Evolutionary conservation across 2,329 filamentous ascomycete genomes (phyloP).

Genomic region (Exophiala sp.): DNA sequence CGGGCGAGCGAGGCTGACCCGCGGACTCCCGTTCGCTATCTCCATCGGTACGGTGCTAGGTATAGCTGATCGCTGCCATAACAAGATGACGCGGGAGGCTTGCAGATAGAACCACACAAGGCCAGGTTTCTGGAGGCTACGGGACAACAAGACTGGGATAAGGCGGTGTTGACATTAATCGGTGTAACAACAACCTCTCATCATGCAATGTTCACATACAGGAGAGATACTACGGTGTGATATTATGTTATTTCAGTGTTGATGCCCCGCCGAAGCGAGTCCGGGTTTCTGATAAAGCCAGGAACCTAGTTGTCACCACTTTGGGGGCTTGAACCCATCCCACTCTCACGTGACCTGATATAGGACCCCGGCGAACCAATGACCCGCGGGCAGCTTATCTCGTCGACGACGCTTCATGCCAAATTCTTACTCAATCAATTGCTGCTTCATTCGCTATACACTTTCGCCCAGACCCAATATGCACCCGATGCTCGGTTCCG

Average conservation of each 20-base stretch:
- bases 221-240: too few species aligned
- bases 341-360: neutral
- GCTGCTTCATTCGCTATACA: constrained; percentile 17
- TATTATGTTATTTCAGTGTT: neutral
- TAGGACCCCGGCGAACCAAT: constrained; percentile 3
- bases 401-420: constrained; percentile 7
- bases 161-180: too few species aligned
- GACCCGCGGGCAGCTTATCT: constrained; percentile 17
- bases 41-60: constrained; percentile 44
- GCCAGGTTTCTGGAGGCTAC: too few species aligned
- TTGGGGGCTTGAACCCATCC: too few species aligned
- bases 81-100: constrained; percentile 3
- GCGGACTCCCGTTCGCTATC: constrained; percentile 28
- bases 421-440: constrained; percentile 28
- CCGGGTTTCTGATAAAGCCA: neutral
- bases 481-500: constrained; percentile 2
- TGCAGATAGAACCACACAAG: neutral
- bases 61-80: constrained; percentile 42
- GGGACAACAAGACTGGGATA: too few species aligned
- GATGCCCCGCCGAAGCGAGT: neutral
- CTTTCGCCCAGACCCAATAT: neutral
- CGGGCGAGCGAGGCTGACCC: constrained; percentile 7
- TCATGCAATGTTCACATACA: too few species aligned
- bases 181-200: too few species aligned
- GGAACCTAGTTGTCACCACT: neutral